phyloP scores from a whole-genome alignment of 371 early-diverging fungal genomes.

The Smittium mucronatum region DNA sequence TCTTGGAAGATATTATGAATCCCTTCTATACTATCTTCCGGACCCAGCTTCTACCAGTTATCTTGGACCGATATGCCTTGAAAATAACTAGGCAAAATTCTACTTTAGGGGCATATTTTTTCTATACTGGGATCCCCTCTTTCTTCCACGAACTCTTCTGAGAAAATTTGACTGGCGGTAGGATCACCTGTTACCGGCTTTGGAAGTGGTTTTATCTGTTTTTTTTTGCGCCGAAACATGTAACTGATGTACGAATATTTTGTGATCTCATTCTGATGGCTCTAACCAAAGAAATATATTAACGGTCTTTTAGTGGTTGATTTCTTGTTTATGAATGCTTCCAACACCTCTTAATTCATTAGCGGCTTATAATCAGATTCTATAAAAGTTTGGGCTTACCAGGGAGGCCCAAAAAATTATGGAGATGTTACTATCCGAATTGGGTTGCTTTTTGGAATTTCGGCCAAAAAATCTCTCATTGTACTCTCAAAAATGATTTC shows the following conservation, averaged over 20 bases:
- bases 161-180: not conserved
- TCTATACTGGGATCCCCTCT: not conserved
- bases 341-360: not conserved
- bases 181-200: not conserved
- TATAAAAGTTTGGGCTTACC: not conserved
- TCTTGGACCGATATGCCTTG: not conserved
- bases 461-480: not conserved
- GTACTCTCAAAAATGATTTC: not conserved
- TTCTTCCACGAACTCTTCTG: not conserved
- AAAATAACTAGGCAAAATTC: not conserved
- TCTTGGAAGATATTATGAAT: not conserved
- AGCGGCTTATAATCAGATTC: not conserved
- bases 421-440: not conserved
- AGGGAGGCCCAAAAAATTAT: not conserved
- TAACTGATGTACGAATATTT: not conserved
- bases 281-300: not conserved
- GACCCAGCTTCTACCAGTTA: not conserved
- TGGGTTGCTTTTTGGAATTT: not conserved
- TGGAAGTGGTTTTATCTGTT: not conserved
- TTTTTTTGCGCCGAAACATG: not conserved
- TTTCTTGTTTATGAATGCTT: not conserved
- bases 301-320: not conserved
- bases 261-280: not conserved
- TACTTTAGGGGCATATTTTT: not conserved
- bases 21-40: not conserved